Evolutionary conservation across 192 early-diverging fungal genomes (phyloP).

Genomic region (Linnemannia elongata): DNA sequence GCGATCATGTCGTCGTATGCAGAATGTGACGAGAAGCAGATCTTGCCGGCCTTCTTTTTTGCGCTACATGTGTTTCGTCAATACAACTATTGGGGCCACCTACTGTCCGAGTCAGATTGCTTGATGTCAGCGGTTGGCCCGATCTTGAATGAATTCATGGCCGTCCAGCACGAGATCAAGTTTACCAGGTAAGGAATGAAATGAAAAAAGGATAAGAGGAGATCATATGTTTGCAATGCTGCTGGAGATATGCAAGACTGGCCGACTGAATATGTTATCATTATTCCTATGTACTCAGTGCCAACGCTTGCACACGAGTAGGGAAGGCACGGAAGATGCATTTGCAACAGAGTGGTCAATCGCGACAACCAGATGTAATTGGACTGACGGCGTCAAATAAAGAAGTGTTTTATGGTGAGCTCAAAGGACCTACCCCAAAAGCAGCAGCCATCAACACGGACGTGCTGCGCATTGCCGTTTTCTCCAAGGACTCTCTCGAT

Average conservation of each 20-base stretch:
- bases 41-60: slow-evolving; percentile 16
- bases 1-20: slow-evolving; percentile 22
- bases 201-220: too few species aligned
- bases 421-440: slow-evolving; percentile 11
- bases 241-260: too few species aligned
- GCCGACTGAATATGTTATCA: background rate
- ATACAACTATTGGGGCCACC: slow-evolving; percentile 9
- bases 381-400: background rate
- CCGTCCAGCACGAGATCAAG: slow-evolving; percentile 25
- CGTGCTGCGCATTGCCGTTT: slow-evolving; percentile 23
- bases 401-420: slow-evolving; percentile 30
- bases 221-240: too few species aligned
- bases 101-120: slow-evolving; percentile 25
- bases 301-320: slow-evolving; percentile 13
- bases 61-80: slow-evolving; percentile 28
- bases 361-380: slow-evolving; percentile 24
- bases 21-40: slow-evolving; percentile 18
- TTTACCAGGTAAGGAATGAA: slow-evolving; percentile 21
- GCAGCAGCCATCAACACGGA: slow-evolving; percentile 8
- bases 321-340: slow-evolving; percentile 4
- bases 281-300: background rate
- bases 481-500: slow-evolving; percentile 25
- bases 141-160: slow-evolving; percentile 35
- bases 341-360: slow-evolving; percentile 30
- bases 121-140: slow-evolving; percentile 26